Conservation (phyloP, 1,284 basidiomycete species). For the Rhizoctonia solani region DNA sequence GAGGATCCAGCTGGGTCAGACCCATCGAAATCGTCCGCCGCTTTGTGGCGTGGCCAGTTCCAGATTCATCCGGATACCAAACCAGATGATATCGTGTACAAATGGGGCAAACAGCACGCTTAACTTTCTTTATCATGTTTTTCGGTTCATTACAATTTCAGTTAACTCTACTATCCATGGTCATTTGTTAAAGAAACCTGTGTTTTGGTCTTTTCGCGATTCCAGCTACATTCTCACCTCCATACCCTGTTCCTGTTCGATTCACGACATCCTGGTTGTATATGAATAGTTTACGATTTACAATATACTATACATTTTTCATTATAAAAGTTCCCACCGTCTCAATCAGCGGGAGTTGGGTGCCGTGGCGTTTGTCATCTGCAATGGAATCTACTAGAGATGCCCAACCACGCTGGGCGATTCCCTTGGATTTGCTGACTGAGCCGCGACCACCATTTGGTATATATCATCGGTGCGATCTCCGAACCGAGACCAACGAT, state of each 20-base stretch:
- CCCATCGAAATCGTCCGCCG: slow-evolving; percentile 77
- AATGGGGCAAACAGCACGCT: slow-evolving; percentile 24
- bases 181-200: background rate
- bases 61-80: slow-evolving; percentile 38
- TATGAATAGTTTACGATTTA: slow-evolving; percentile 2
- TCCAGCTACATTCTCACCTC: background rate
- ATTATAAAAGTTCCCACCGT: too few relatives aligned
- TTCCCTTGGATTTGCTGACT: slow-evolving; percentile 8
- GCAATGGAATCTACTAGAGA: too few relatives aligned
- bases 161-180: background rate
- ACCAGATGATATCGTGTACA: slow-evolving; percentile 36
- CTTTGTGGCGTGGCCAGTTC: slow-evolving; percentile 60
- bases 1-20: slow-evolving; percentile 76
- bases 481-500: background rate
- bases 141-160: background rate
- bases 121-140: background rate
- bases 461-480: background rate
- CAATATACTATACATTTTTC: too few relatives aligned
- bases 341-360: too few relatives aligned
- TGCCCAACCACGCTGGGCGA: too few relatives aligned
- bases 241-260: slow-evolving; percentile 5
- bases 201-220: background rate
- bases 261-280: background rate
- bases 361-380: too few relatives aligned
- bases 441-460: background rate